Conservation (phyloP, 805 yeast species). For the Zygotorulaspora sp. region DNA sequence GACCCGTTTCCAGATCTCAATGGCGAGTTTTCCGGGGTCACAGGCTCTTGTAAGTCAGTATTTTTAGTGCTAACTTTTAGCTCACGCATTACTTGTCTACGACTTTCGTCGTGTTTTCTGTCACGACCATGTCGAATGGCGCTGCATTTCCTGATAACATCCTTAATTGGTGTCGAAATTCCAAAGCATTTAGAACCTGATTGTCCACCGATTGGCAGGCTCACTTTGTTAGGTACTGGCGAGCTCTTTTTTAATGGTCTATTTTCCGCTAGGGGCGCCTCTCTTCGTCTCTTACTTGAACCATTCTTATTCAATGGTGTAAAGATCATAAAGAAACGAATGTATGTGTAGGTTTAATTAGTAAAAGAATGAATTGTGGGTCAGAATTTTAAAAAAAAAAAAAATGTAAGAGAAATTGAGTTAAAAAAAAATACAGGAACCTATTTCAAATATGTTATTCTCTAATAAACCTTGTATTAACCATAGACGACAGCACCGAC, state of each 20-base stretch:
- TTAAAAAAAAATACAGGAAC: constrained; percentile 2
- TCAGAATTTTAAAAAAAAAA: too few relatives aligned
- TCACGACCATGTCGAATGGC: constrained; percentile 1
- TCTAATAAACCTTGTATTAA: neutral
- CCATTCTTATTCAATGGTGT: constrained; percentile 8
- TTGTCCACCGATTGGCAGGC: constrained; percentile 3
- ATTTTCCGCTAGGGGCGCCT: constrained; percentile 12
- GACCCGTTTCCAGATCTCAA: neutral
- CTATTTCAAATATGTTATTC: too few relatives aligned
- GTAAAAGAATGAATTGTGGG: constrained; percentile 1
- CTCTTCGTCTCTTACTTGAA: constrained; percentile 20
- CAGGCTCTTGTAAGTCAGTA: neutral
- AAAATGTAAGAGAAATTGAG: neutral
- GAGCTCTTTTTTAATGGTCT: constrained; percentile 14
- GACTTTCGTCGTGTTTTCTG: constrained; percentile 5
- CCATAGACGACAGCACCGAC: neutral
- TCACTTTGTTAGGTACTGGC: constrained; percentile 5
- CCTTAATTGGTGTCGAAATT: constrained; percentile 6
- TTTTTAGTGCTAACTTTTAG: neutral
- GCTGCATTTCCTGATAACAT: constrained; percentile 7
- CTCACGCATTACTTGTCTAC: neutral
- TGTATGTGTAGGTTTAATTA: too few relatives aligned
- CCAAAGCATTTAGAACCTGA: constrained; percentile 7
- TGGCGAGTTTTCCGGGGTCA: constrained; percentile 13
- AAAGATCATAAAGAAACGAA: constrained; percentile 11